Conservation (phyloP, 2,329 filamentous ascomycete genomes). For the Alternaria gaisen region DNA sequence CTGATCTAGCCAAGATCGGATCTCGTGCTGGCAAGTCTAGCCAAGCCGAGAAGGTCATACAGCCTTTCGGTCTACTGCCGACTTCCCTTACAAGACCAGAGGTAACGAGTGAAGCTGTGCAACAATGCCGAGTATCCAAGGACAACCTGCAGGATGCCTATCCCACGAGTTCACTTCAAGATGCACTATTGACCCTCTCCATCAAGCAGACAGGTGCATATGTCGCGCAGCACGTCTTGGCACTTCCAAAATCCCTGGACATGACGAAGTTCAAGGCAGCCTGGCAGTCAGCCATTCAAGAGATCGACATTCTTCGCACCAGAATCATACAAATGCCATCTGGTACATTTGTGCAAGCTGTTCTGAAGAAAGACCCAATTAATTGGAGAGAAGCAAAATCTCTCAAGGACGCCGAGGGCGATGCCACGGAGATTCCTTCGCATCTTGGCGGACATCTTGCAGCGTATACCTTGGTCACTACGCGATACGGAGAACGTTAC, state of each 20-base stretch:
- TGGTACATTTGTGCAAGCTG: constrained; percentile 39
- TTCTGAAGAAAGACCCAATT: constrained; percentile 39
- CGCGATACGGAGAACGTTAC: constrained; percentile 27
- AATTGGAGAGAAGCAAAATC: constrained; percentile 33
- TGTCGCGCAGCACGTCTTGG: constrained; percentile 57
- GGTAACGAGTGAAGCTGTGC: constrained; percentile 30
- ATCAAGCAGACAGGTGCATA: constrained; percentile 59
- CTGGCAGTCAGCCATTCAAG: constrained; percentile 57
- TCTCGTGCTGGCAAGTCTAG: constrained; percentile 2
- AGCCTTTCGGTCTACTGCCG: constrained; percentile 36
- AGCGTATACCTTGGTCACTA: constrained; percentile 39
- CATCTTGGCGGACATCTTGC: constrained; percentile 36
- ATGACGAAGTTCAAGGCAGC: constrained; percentile 56
- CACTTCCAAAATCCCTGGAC: constrained; percentile 51
- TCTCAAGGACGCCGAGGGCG: constrained; percentile 28
- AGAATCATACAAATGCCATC: constrained; percentile 46
- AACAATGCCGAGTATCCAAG: constrained; percentile 33
- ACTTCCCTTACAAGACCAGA: constrained; percentile 17
- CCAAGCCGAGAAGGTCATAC: constrained; percentile 18
- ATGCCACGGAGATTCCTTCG: constrained; percentile 27
- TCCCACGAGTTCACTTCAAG: constrained; percentile 55
- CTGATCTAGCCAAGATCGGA: constrained; percentile 42
- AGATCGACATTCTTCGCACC: constrained; percentile 60
- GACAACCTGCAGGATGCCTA: constrained; percentile 51
- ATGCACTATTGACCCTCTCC: constrained; percentile 59